Conservation (phyloP, 2,329 filamentous ascomycete species). For the Colletotrichum tamarilloi region DNA sequence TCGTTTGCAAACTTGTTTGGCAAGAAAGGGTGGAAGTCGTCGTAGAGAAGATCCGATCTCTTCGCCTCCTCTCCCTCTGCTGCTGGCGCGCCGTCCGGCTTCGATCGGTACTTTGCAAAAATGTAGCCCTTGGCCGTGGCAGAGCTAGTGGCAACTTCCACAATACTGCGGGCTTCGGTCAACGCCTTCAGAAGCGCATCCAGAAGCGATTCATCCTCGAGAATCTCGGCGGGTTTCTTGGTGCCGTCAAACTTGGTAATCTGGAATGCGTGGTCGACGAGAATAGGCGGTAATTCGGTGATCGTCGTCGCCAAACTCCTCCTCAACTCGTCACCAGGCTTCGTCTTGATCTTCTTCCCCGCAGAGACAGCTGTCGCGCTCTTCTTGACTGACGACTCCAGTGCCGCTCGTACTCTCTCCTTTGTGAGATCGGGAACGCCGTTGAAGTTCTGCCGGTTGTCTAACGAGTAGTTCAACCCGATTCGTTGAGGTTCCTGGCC, state of each 20-base stretch:
- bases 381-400: constrained; percentile 74
- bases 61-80: constrained; percentile 50
- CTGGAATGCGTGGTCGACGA: constrained; percentile 87
- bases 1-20: constrained; percentile 83
- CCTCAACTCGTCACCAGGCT: constrained; percentile 79
- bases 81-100: constrained; percentile 34
- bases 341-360: constrained; percentile 78
- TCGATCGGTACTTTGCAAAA: constrained; percentile 73
- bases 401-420: constrained; percentile 75
- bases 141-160: constrained; percentile 74
- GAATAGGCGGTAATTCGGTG: constrained; percentile 86
- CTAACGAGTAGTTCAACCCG: constrained; percentile 82
- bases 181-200: constrained; percentile 76
- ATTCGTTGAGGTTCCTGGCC: constrained; percentile 86
- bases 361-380: constrained; percentile 60
- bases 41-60: constrained; percentile 74
- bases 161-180: constrained; percentile 74
- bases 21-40: constrained; percentile 95
- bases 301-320: constrained; percentile 86
- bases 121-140: constrained; percentile 85
- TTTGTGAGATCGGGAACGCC: constrained; percentile 81
- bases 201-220: constrained; percentile 73
- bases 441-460: constrained; percentile 84
- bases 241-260: constrained; percentile 76
- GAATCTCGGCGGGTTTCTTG: constrained; percentile 73